Base-by-base conservation (phyloP, 805 yeast genomes). In the Lachancea sp. region DNA sequence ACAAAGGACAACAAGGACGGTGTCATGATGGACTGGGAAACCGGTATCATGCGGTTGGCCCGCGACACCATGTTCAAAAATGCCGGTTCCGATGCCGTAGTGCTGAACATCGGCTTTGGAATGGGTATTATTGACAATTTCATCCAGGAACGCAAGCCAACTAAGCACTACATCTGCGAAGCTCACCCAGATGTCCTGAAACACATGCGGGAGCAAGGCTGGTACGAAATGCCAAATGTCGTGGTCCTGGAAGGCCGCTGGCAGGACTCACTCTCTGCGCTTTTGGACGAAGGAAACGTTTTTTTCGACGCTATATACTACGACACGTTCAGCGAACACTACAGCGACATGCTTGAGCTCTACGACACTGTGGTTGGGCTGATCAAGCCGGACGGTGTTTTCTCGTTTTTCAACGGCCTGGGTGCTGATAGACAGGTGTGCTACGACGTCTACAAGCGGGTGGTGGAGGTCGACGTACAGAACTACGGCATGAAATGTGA, bases 21-120 rank as follows among this genome's bases (percentile, higher is more conserved):
- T 15, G 97, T 90, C 2, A 90, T 90, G 98, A 90, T 90, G 98
- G 84, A 83, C 54, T 90, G 98, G 98, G 98, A 90, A 61, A 73
- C 79, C 3, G 77, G 79, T 17, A 70, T 90, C 45, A 90, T 90
- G 98, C 69, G 73, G 42, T 71, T 81, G 13, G 95, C 95, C 1
- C 83, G 95, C 45, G 80, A 84, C 29, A 69, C 91, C 0, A 60
- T 91, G n/a, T 81, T 82, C 59, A 69, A 69, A 39, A 55, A 66
- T 11, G 61, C 56, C 7, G 42, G 53, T 9, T 56, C 56, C 8
- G 70, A 66, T 17, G 63, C 72, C 17, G 74, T 69, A 33, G 79
- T 91, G 2, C 68, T 91, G 31, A 90, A 90, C 57, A 85, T 90
- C 33, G 98, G 98, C 0, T 90, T 91, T 61, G 98, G 98, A 2